These are phyloP conservation scores for Escovopsis weberi DNA, from an alignment of 2,329 filamentous ascomycete genomes.

Conservation along the genomic window DNA sequence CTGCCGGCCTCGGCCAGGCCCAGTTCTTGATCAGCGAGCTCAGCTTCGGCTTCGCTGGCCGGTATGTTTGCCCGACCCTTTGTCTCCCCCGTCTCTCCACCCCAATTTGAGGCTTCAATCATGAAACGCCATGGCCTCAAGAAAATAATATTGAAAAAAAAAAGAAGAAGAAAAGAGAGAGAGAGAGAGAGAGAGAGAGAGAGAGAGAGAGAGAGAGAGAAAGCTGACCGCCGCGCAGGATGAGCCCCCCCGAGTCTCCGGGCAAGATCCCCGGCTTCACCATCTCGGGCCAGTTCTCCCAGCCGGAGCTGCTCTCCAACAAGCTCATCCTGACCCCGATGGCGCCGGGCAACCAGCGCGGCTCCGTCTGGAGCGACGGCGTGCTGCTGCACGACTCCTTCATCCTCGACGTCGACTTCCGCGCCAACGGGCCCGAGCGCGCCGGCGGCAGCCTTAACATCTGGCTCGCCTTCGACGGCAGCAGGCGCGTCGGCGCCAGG, in stretches of 20 bases:
- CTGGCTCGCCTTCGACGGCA: conserved; percentile 69
- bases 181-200: too few relatives aligned
- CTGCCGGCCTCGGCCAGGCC: conserved; percentile 38
- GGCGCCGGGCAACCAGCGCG: conserved; percentile 70
- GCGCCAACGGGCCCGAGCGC: conserved; percentile 71
- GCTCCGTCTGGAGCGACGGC: conserved; percentile 64
- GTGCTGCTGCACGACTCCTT: conserved; percentile 52
- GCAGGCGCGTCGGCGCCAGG: conserved; percentile 47
- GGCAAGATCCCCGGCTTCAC: conserved; percentile 39
- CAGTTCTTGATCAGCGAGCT: conserved; percentile 57
- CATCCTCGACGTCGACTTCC: conserved; percentile 75
- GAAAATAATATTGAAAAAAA: not conserved
- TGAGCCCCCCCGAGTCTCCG: conserved; percentile 44
- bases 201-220: not conserved
- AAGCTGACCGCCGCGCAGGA: conserved; percentile 25
- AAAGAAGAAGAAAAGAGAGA: too few relatives aligned
- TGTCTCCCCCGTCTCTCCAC: not conserved
- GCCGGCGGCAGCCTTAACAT: conserved; percentile 83
- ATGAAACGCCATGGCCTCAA: not conserved
- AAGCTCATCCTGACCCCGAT: conserved; percentile 84
- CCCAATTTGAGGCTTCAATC: not conserved
- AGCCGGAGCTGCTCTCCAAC: conserved; percentile 63
- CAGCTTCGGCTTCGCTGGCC: conserved; percentile 60
- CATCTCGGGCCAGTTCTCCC: conserved; percentile 37
- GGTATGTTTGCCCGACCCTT: conserved; percentile 25